A percentile compares a stretch with the other conserved stretches of the same genome.
phyloP scores from a whole-genome alignment of 495 filamentous ascomycete genomes.

The Neohortaea acidophila region DNA sequence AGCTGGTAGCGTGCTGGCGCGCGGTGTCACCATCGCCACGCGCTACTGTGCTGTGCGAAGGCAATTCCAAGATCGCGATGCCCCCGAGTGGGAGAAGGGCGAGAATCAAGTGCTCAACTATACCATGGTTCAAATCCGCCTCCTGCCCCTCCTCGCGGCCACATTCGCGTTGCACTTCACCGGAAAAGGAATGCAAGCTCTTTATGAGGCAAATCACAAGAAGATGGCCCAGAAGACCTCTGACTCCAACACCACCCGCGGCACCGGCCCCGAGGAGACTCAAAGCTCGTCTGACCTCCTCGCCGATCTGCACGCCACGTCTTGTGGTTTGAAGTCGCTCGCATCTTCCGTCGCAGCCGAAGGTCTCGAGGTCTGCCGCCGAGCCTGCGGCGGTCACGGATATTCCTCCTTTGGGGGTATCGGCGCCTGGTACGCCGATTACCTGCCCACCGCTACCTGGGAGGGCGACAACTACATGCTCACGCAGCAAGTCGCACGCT shows the following conservation, averaged over 20 bases:
- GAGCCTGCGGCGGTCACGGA: constrained; percentile 61
- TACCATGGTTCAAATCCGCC: constrained; percentile 58
- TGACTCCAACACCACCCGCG: constrained; percentile 31
- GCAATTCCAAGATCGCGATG: constrained; percentile 59
- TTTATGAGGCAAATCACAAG: constrained; percentile 51
- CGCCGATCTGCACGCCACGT: constrained; percentile 58
- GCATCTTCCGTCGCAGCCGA: constrained; percentile 52
- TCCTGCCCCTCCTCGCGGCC: constrained; percentile 54
- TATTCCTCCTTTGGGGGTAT: constrained; percentile 57
- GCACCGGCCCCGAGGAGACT: constrained; percentile 51
- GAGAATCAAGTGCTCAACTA: constrained; percentile 63
- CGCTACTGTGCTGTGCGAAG: constrained; percentile 52
- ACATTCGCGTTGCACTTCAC: constrained; percentile 65
- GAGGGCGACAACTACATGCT: constrained; percentile 69
- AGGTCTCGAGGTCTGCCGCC: constrained; percentile 53
- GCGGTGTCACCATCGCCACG: constrained; percentile 59
- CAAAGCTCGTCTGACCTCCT: constrained; percentile 48
- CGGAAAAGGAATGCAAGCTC: constrained; percentile 48
- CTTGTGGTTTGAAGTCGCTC: constrained; percentile 56
- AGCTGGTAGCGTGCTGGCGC: constrained; percentile 50
- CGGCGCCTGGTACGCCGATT: constrained; percentile 50
- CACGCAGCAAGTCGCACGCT: constrained; percentile 62
- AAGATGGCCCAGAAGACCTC: constrained; percentile 37
- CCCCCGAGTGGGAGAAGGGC: constrained; percentile 32
- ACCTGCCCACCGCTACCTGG: constrained; percentile 52